phyloP scores from a whole-genome alignment of 2,329 filamentous ascomycete genomes.

The Penicillium psychrosexuale region DNA sequence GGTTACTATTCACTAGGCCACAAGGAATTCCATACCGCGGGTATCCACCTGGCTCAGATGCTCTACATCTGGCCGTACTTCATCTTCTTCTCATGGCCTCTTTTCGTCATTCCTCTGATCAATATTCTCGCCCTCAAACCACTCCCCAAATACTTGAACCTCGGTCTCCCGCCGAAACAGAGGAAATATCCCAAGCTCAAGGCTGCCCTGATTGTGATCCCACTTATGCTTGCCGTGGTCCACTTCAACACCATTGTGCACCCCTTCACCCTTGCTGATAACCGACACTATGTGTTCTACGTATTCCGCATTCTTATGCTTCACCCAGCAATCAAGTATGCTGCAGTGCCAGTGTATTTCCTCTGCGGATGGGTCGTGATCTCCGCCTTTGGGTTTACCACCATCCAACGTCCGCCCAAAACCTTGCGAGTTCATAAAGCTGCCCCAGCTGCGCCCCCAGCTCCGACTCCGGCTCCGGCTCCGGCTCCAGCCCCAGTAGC shows the following conservation, averaged over 20 bases:
- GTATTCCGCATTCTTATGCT: slow-evolving; percentile 79
- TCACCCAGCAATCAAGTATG: slow-evolving; percentile 62
- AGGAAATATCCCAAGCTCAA: slow-evolving; percentile 39
- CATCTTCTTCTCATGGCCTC: slow-evolving; percentile 80
- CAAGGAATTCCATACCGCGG: slow-evolving; percentile 89
- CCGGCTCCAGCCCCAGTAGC: slow-evolving; percentile 1
- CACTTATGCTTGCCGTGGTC: slow-evolving; percentile 53
- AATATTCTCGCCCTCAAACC: slow-evolving; percentile 35
- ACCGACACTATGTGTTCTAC: slow-evolving; percentile 97
- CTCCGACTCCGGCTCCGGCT: slow-evolving; percentile 15
- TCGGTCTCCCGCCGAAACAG: slow-evolving; percentile 32
- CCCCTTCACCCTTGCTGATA: slow-evolving; percentile 93
- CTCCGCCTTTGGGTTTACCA: slow-evolving; percentile 54
- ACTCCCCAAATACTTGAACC: slow-evolving; percentile 35
- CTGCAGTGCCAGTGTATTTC: slow-evolving; percentile 68
- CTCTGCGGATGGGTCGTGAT: slow-evolving; percentile 67
- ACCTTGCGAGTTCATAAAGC: slow-evolving; percentile 19
- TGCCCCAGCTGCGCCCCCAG: slow-evolving; percentile 12
- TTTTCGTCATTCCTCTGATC: slow-evolving; percentile 60
- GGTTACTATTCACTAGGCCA: slow-evolving; percentile 58
- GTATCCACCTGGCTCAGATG: slow-evolving; percentile 85
- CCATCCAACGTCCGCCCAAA: slow-evolving; percentile 21
- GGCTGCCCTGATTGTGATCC: slow-evolving; percentile 36
- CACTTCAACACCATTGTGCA: slow-evolving; percentile 89
- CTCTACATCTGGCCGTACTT: slow-evolving; percentile 93